phyloP scores from a whole-genome alignment of 345 rosid genomes.

The Litchi chinensis region DNA sequence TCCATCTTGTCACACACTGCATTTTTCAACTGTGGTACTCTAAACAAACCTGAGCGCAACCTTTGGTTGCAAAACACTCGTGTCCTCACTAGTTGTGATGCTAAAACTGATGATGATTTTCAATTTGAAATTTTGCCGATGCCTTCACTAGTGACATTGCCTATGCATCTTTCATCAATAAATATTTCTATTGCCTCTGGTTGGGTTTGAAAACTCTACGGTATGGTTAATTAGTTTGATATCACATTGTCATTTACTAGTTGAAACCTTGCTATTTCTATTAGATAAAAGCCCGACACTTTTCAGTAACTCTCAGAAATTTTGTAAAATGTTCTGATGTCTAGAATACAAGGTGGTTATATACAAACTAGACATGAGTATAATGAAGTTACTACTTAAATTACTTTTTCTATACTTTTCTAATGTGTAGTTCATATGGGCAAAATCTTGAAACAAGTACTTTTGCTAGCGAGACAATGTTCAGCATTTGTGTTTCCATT shows the following conservation, averaged over 20 bases:
- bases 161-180: conserved; percentile 50
- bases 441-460: conserved; percentile 69
- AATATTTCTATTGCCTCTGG: conserved; percentile 89
- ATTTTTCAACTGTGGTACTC: conserved; percentile 66
- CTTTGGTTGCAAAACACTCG: conserved; percentile 61
- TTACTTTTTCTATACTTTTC: conserved; percentile 7
- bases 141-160: conserved; percentile 72
- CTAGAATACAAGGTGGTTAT: too few relatives aligned
- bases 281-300: too few relatives aligned
- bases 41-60: conserved; percentile 45
- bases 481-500: conserved; percentile 69
- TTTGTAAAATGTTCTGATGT: too few relatives aligned
- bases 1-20: conserved; percentile 46
- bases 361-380: too few relatives aligned
- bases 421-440: conserved; percentile 74
- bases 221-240: conserved; percentile 31
- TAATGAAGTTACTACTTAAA: not conserved
- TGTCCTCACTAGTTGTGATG: conserved; percentile 55
- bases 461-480: conserved; percentile 51
- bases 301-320: too few relatives aligned
- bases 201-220: conserved; percentile 84
- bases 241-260: not conserved
- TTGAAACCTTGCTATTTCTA: too few relatives aligned
- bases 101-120: conserved; percentile 44
- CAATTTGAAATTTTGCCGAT: conserved; percentile 71